phyloP scores from a whole-genome alignment of 768 basidiomycete species.

The Lepiota brunneoincarnata region DNA sequence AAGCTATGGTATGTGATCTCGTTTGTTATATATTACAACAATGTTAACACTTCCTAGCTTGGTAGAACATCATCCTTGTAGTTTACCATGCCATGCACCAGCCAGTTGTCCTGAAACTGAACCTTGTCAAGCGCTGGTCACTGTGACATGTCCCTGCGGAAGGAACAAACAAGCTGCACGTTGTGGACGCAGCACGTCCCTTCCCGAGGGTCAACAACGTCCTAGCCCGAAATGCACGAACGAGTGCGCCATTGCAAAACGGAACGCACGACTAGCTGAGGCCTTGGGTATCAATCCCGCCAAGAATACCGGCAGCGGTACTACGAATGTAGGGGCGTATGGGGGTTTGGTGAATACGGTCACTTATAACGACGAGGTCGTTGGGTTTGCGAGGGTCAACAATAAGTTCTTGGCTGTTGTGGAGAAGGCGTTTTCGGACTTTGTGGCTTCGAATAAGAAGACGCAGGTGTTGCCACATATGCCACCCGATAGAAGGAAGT shows the following conservation, averaged over 20 bases:
- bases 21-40: not conserved
- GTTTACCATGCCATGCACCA: slow-evolving; percentile 83
- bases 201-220: slow-evolving; percentile 38
- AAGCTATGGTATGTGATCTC: slow-evolving; percentile 62
- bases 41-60: slow-evolving; percentile 36
- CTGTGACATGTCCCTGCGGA: slow-evolving; percentile 79
- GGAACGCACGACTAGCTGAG: slow-evolving; percentile 86
- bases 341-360: slow-evolving; percentile 34
- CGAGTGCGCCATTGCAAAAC: slow-evolving; percentile 81
- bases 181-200: slow-evolving; percentile 61
- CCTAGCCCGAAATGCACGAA: slow-evolving; percentile 63
- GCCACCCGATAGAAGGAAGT: slow-evolving; percentile 77
- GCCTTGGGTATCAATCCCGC: slow-evolving; percentile 79
- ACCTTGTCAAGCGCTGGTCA: slow-evolving; percentile 69
- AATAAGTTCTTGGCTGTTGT: slow-evolving; percentile 66
- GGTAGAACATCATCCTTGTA: slow-evolving; percentile 74
- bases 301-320: not conserved
- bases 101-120: slow-evolving; percentile 77
- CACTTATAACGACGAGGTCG: slow-evolving; percentile 62
- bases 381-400: slow-evolving; percentile 59
- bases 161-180: slow-evolving; percentile 69
- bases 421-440: slow-evolving; percentile 83
- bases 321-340: slow-evolving; percentile 26
- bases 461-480: slow-evolving; percentile 78
- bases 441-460: slow-evolving; percentile 62